Percentiles rank a stretch among this genome's conserved stretches.
These are phyloP conservation scores for Metrosideros polymorpha DNA, from an alignment of 441 rosid species.

Conservation along the genomic window DNA sequence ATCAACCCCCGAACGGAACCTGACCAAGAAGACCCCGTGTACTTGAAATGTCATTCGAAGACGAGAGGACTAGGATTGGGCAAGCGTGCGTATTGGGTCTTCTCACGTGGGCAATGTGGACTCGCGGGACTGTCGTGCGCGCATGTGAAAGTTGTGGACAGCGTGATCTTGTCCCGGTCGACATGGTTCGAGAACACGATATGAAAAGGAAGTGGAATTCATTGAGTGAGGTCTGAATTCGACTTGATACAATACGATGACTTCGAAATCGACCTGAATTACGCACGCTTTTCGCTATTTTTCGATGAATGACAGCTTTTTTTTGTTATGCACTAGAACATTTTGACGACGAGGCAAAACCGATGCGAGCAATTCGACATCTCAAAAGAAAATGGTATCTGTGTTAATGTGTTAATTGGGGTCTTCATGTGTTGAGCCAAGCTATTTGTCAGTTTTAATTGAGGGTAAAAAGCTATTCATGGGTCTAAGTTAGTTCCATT, in stretches of 20 bases:
- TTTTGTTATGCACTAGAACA: neutral
- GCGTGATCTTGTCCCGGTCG: neutral
- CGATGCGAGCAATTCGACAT: fast-evolving
- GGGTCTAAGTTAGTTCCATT: neutral
- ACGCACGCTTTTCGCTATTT: neutral
- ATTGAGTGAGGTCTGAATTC: neutral
- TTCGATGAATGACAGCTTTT: fast-evolving
- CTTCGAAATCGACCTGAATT: neutral
- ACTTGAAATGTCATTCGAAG: neutral
- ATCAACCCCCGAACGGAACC: neutral
- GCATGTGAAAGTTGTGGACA: neutral
- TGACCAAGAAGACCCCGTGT: fast-evolving
- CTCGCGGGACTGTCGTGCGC: neutral
- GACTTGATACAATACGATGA: neutral
- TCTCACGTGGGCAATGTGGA: neutral
- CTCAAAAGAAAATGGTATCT: fast-evolving
- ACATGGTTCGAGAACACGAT: neutral
- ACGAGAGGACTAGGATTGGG: neutral
- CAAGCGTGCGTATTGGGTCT: no score
- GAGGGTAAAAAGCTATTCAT: fast-evolving
- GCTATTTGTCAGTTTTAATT: neutral
- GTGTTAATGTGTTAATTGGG: fast-evolving
- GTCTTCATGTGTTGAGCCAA: fast-evolving
- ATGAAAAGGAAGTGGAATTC: fast-evolving
- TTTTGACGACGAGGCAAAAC: neutral